These are phyloP conservation scores for Daldinia grandis DNA, from an alignment of 495 filamentous ascomycete species.

Conservation along the genomic window DNA sequence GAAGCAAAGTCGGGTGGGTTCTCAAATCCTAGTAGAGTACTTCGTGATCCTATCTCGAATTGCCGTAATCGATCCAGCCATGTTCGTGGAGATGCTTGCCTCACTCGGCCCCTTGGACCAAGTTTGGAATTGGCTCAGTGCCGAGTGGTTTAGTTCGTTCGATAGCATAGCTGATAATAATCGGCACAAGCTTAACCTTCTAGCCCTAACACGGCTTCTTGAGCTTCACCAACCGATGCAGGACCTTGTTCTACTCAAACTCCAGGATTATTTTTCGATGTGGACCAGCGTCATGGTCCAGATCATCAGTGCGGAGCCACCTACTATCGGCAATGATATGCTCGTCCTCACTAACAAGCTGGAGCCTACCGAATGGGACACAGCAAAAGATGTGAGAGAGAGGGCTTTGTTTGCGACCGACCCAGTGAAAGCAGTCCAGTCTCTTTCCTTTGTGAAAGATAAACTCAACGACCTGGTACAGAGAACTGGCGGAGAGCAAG, in stretches of 20 bases:
- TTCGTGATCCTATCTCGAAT: slow-evolving; percentile 84
- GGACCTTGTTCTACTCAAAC: slow-evolving; percentile 53
- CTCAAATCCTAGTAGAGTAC: slow-evolving; percentile 80
- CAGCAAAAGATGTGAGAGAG: slow-evolving; percentile 63
- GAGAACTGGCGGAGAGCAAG: slow-evolving; percentile 72
- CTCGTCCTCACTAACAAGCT: slow-evolving; percentile 75
- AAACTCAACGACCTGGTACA: slow-evolving; percentile 71
- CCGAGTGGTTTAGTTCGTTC: slow-evolving; percentile 89
- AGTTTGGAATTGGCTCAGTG: slow-evolving; percentile 74
- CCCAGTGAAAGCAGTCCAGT: slow-evolving; percentile 73
- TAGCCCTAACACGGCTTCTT: slow-evolving; percentile 83
- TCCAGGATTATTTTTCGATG: slow-evolving; percentile 64
- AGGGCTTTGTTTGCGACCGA: slow-evolving; percentile 67
- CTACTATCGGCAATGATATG: slow-evolving; percentile 42
- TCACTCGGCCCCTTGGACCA: slow-evolving; percentile 55
- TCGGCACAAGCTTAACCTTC: slow-evolving; percentile 79
- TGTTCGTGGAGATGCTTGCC: slow-evolving; percentile 68
- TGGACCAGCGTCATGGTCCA: slow-evolving; percentile 60
- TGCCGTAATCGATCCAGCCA: slow-evolving; percentile 69
- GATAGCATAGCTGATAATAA: slow-evolving; percentile 79
- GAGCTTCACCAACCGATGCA: slow-evolving; percentile 65
- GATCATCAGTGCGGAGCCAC: slow-evolving; percentile 42
- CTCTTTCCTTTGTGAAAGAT: slow-evolving; percentile 73
- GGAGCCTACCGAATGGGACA: slow-evolving; percentile 72
- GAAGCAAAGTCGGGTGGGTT: slow-evolving; percentile 67